Evolutionary conservation across 257 asterid genomes (phyloP).

Genomic region (Petrea volubilis): DNA sequence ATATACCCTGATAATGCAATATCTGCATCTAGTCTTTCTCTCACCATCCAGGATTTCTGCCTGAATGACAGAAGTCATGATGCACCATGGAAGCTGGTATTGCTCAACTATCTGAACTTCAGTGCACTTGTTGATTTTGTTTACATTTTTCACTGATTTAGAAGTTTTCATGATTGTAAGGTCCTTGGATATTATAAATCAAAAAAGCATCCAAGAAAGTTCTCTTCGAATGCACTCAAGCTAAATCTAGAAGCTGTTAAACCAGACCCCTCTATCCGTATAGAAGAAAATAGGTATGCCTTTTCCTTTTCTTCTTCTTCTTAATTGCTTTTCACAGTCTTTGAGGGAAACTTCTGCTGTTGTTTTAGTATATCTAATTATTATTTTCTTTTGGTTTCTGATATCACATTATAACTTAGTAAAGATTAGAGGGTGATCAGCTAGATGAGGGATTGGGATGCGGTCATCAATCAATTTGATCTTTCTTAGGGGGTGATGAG

Average conservation of each 20-base stretch:
- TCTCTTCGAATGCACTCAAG: constrained; percentile 78
- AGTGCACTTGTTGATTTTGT: constrained; percentile 14
- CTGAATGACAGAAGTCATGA: constrained; percentile 66
- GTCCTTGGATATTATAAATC: constrained; percentile 83
- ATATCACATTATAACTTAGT: background rate
- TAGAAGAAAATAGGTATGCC: constrained; percentile 87
- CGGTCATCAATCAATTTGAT: background rate
- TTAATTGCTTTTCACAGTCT: background rate
- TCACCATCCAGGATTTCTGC: constrained; percentile 61
- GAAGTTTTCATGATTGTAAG: constrained; percentile 38
- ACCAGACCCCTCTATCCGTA: constrained; percentile 82
- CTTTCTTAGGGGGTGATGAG: background rate
- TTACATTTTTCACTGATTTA: constrained; percentile 22
- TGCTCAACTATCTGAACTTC: constrained; percentile 22
- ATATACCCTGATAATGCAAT: constrained; percentile 75
- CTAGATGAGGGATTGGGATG: constrained; percentile 1
- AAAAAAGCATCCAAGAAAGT: constrained; percentile 70
- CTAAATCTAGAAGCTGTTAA: constrained; percentile 77
- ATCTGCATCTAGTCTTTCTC: constrained; percentile 60
- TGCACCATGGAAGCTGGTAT: constrained; percentile 99
- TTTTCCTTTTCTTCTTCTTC: constrained; percentile 15
- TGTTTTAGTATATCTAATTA: constrained; percentile 4
- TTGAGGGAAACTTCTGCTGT: constrained; percentile 16
- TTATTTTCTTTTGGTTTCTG: constrained; percentile 4
- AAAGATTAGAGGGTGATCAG: background rate